Evolutionary conservation across 139 green algal species (phyloP).

Genomic region (Nannochloris sp.): DNA sequence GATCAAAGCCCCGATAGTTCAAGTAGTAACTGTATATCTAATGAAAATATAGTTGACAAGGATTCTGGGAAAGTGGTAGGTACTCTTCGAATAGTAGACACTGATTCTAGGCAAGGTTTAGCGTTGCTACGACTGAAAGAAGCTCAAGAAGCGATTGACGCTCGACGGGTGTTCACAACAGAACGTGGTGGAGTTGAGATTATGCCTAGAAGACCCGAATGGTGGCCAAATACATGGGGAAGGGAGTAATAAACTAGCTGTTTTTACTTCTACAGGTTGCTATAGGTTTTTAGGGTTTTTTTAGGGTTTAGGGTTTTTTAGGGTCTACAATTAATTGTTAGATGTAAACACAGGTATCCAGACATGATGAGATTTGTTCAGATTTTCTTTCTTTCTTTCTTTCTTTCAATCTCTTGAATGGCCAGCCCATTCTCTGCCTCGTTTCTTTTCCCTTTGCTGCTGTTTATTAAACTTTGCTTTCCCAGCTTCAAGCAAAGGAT

Average conservation of each 20-base stretch:
- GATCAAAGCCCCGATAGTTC: neutral
- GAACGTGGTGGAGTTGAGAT: conserved; percentile 7
- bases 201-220: conserved; percentile 21
- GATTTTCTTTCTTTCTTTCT: neutral
- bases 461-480: conserved; percentile 72
- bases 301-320: no score
- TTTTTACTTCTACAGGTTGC: no score
- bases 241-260: conserved; percentile 18
- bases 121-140: conserved; percentile 33
- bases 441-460: conserved; percentile 49
- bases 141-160: conserved; percentile 3
- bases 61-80: conserved; percentile 2
- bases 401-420: conserved; percentile 5
- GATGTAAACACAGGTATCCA: no score
- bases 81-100: conserved; percentile 10
- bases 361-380: neutral
- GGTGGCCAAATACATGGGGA: conserved; percentile 37
- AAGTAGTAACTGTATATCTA: no score
- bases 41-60: neutral
- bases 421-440: conserved; percentile 53
- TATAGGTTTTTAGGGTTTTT: no score
- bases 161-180: neutral
- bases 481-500: conserved; percentile 62
- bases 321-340: no score
- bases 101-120: conserved; percentile 20